Evolutionary conservation across 106 monocot genomes (phyloP).

Genomic region (Iris macrosiphon): DNA sequence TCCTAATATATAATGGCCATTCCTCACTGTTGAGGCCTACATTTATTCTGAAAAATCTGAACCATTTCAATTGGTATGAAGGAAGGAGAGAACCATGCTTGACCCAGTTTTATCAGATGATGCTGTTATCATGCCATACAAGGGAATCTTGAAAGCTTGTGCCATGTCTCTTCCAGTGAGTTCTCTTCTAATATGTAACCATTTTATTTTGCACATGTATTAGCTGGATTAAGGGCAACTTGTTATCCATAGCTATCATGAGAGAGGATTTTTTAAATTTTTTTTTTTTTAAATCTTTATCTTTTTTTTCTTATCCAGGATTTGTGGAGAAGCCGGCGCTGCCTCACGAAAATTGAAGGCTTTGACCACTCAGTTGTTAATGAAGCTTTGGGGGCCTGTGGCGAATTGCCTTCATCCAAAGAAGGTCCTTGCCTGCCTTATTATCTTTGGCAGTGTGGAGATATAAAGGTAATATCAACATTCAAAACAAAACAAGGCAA

Average conservation of each 20-base stretch:
- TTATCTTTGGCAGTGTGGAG: conserved; percentile 93
- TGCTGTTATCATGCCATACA: conserved; percentile 69
- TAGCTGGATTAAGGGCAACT: background rate
- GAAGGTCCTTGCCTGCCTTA: conserved; percentile 73
- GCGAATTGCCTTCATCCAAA: conserved; percentile 30
- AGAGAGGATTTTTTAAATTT: background rate
- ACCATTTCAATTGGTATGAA: conserved; percentile 13
- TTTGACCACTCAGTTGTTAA: conserved; percentile 84
- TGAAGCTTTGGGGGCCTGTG: conserved; percentile 83
- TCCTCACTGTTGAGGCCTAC: background rate
- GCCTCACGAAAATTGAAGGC: conserved; percentile 65
- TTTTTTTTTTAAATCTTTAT: background rate
- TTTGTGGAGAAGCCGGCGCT: conserved; percentile 75
- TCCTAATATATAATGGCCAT: background rate
- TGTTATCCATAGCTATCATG: background rate
- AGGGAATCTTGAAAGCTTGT: conserved; percentile 79
- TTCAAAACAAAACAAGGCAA: background rate
- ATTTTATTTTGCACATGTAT: background rate
- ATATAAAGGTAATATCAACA: conserved; percentile 40
- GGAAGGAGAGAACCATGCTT: conserved; percentile 75
- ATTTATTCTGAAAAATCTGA: background rate
- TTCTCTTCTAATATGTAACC: conserved; percentile 3
- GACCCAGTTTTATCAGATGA: conserved; percentile 65
- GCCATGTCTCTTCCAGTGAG: conserved; percentile 92
- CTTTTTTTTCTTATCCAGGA: conserved; percentile 60